Evolutionary conservation across 192 early-diverging fungal species (phyloP).

Genomic region (Linnemannia elongata): DNA sequence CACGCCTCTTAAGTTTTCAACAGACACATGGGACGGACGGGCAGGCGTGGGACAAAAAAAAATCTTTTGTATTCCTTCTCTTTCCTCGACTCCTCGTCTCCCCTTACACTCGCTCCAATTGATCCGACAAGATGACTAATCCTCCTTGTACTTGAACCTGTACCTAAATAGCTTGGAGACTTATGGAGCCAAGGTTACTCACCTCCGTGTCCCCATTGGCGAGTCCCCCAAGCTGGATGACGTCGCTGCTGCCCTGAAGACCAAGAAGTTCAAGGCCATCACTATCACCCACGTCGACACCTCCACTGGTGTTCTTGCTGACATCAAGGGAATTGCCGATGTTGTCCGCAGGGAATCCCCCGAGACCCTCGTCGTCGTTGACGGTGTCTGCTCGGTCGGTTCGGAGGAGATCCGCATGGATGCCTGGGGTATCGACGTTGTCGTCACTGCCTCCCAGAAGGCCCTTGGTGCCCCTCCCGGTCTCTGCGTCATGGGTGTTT

Average conservation of each 20-base stretch:
- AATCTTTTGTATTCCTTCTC: neutral
- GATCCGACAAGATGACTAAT: neutral
- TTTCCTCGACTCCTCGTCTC: neutral
- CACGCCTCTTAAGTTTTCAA: neutral
- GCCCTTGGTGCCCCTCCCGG: slow-evolving; percentile 96
- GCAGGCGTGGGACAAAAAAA: slow-evolving; percentile 5
- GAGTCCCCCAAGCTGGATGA: slow-evolving; percentile 75
- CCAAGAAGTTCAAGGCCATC: slow-evolving; percentile 85
- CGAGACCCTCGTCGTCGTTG: slow-evolving; percentile 89
- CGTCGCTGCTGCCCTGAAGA: slow-evolving; percentile 74
- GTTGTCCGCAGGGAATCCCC: slow-evolving; percentile 84
- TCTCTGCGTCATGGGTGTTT: slow-evolving; percentile 88
- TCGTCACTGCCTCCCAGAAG: slow-evolving; percentile 96
- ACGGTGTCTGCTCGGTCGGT: slow-evolving; percentile 96
- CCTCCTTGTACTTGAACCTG: neutral
- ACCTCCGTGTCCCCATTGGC: slow-evolving; percentile 80
- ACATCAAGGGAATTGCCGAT: slow-evolving; percentile 82
- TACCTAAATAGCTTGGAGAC: slow-evolving; percentile 71
- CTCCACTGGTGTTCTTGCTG: slow-evolving; percentile 91
- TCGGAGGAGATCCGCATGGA: slow-evolving; percentile 94
- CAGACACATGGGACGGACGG: neutral
- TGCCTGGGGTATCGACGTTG: slow-evolving; percentile 92
- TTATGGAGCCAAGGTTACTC: slow-evolving; percentile 91
- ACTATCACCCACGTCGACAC: slow-evolving; percentile 98
- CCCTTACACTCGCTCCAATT: neutral